phyloP scores from a whole-genome alignment of 306 rosid genomes.

The Biancaea sappan region DNA sequence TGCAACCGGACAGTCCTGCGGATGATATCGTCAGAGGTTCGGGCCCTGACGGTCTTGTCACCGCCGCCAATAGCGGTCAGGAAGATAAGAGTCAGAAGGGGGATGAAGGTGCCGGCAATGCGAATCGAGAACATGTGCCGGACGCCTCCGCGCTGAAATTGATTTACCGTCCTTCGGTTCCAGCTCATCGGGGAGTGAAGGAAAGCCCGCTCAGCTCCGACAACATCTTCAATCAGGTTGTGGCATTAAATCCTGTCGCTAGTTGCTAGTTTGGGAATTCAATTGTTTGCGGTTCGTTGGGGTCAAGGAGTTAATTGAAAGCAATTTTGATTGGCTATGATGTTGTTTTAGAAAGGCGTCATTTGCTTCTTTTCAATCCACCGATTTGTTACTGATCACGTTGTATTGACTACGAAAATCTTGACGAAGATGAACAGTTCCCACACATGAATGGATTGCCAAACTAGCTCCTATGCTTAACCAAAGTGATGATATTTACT shows the following conservation, averaged over 20 bases:
- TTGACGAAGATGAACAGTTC: neutral
- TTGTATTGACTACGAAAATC: neutral
- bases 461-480: neutral
- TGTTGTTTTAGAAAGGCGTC: neutral
- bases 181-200: conserved; percentile 73
- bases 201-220: conserved; percentile 97
- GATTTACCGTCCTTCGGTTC: conserved; percentile 68
- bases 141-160: conserved; percentile 44
- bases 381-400: neutral
- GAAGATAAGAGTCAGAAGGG: conserved; percentile 36
- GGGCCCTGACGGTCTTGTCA: conserved; percentile 30
- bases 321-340: neutral
- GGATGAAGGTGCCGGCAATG: conserved; percentile 20
- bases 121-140: conserved; percentile 22
- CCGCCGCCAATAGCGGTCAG: conserved; percentile 20
- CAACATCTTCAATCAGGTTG: conserved; percentile 82
- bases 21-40: conserved; percentile 44
- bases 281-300: neutral
- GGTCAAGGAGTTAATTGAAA: neutral
- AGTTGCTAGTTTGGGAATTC: neutral
- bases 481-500: neutral
- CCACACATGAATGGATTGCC: neutral
- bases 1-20: conserved; percentile 36
- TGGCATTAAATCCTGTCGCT: neutral
- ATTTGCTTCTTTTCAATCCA: neutral